Conservation (phyloP, 495 filamentous ascomycete species). For the Talaromyces trachyspermus region DNA sequence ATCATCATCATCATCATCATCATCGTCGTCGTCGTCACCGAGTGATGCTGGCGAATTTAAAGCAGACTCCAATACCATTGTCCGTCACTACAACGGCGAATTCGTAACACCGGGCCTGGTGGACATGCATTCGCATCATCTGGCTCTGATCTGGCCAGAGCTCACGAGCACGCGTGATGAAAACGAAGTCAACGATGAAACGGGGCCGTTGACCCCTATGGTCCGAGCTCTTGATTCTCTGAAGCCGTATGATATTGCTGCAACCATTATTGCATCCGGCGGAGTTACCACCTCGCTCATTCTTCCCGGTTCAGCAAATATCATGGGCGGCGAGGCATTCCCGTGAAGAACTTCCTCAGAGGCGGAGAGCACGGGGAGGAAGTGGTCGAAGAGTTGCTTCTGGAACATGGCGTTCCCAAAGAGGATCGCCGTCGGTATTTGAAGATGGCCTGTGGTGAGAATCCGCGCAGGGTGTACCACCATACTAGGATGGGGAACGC, state of each 20-base stretch:
- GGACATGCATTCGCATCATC: constrained; percentile 58
- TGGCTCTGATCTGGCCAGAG: constrained; percentile 14
- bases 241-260: constrained; percentile 46
- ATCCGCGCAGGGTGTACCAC: constrained; percentile 31
- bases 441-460: constrained; percentile 69
- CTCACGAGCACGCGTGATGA: constrained; percentile 18
- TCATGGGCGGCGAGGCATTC: constrained; percentile 60
- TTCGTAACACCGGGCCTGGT: constrained; percentile 56
- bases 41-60: neutral
- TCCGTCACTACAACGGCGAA: constrained; percentile 30
- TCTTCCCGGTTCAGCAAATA: constrained; percentile 57
- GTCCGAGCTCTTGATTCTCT: constrained; percentile 51
- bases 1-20: no score
- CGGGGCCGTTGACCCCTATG: constrained; percentile 43
- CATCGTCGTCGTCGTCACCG: no score
- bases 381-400: constrained; percentile 41
- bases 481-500: constrained; percentile 50
- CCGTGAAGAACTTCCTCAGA: constrained; percentile 53
- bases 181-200: constrained; percentile 14
- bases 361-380: constrained; percentile 42
- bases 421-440: constrained; percentile 45
- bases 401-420: constrained; percentile 34
- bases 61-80: constrained; percentile 1
- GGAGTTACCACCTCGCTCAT: constrained; percentile 62
- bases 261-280: constrained; percentile 56